phyloP scores from a whole-genome alignment of 2,329 filamentous ascomycete species.

The Sporothrix dimorphospora region DNA sequence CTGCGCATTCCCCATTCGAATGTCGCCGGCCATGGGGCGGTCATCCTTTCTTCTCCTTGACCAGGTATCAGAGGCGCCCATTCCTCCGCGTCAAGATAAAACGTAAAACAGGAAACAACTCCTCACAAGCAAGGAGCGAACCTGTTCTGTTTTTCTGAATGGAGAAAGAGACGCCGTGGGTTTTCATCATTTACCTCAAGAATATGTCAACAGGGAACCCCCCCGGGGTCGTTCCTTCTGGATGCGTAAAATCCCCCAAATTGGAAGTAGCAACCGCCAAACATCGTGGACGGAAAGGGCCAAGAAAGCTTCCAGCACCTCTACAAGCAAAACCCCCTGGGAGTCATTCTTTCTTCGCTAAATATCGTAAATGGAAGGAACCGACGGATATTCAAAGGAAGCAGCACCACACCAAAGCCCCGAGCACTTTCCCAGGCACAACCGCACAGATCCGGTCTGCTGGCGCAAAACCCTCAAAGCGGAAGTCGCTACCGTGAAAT shows the following conservation, averaged over 20 bases:
- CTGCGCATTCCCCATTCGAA: too few species aligned
- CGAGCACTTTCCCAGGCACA: too few species aligned
- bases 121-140: neutral
- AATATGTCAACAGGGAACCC: too few species aligned
- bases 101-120: slow-evolving; percentile 2
- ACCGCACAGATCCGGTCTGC: neutral
- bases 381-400: too few species aligned
- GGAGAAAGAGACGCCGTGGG: too few species aligned
- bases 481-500: neutral
- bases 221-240: neutral
- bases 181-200: too few species aligned
- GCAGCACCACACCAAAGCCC: too few species aligned
- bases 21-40: neutral
- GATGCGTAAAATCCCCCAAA: neutral
- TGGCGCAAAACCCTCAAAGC: neutral
- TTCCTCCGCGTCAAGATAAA: neutral
- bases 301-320: neutral
- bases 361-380: too few species aligned
- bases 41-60: neutral
- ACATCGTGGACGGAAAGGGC: neutral
- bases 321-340: neutral
- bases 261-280: neutral
- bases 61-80: neutral
- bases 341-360: too few species aligned
- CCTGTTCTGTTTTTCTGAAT: too few species aligned